phyloP scores from a whole-genome alignment of 2,329 filamentous ascomycete species.

The Immersiporthe knoxdaviesiana region DNA sequence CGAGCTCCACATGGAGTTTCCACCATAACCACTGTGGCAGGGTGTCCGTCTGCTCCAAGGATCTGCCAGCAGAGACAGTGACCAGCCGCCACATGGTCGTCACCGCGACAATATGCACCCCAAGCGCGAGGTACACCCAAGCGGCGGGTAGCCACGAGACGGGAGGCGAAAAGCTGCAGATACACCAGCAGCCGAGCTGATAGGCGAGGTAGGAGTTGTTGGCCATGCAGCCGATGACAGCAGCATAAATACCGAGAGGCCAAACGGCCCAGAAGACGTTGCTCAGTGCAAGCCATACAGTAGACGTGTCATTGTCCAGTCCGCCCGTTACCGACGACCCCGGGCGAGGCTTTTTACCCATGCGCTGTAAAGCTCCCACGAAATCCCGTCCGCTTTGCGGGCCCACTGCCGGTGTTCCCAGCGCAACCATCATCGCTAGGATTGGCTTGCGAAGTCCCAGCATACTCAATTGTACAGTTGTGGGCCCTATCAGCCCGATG shows the following conservation, averaged over 20 bases:
- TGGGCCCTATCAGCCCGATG: background rate
- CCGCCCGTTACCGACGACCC: background rate
- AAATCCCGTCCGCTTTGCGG: background rate
- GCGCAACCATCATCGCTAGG: background rate
- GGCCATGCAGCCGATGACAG: background rate
- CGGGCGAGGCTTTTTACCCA: background rate
- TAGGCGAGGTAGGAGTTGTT: background rate
- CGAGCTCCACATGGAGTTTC: background rate
- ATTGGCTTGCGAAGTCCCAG: background rate
- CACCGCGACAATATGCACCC: background rate
- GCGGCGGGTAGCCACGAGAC: background rate
- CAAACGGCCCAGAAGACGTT: background rate
- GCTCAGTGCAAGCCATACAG: background rate
- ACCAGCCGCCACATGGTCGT: background rate
- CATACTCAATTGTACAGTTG: background rate
- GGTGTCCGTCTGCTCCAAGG: background rate
- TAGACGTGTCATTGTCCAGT: background rate
- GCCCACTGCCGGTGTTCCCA: background rate
- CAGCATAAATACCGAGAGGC: background rate
- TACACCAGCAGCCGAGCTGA: background rate
- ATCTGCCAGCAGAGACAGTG: background rate
- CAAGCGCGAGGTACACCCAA: background rate
- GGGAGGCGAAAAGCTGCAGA: background rate
- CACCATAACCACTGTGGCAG: background rate
- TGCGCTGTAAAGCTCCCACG: background rate